These are phyloP conservation scores for Fusarium guadeloupense DNA, from an alignment of 2,329 filamentous ascomycete species.

Conservation along the genomic window DNA sequence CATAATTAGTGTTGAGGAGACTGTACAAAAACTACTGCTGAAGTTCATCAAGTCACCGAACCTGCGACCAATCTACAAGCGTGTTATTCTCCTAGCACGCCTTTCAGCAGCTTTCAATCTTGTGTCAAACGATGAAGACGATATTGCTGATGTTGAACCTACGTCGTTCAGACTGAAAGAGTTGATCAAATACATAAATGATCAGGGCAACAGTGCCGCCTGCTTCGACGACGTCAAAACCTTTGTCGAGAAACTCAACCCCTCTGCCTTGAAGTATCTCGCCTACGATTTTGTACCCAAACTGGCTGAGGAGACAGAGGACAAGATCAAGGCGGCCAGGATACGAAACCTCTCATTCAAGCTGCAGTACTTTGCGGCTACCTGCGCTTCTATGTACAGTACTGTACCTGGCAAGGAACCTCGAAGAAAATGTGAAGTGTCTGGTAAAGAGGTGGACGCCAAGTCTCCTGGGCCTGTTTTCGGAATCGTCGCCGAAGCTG, in stretches of 20 bases:
- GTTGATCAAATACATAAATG: conserved; percentile 50
- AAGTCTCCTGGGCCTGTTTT: conserved; percentile 40
- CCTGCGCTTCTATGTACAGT: conserved; percentile 46
- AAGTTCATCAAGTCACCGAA: conserved; percentile 43
- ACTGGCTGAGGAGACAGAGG: conserved; percentile 44
- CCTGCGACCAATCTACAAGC: conserved; percentile 51
- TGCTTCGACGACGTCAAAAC: conserved; percentile 60
- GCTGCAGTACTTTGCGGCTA: conserved; percentile 56
- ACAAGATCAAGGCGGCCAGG: conserved; percentile 38
- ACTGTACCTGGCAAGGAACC: conserved; percentile 31
- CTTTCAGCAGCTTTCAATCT: conserved; percentile 52
- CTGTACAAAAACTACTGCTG: conserved; percentile 46
- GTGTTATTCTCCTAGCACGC: conserved; percentile 52
- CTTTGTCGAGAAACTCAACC: conserved; percentile 55
- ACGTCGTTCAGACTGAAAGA: conserved; percentile 47
- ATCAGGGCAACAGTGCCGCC: conserved; percentile 49
- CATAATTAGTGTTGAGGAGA: conserved; percentile 37
- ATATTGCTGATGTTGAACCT: conserved; percentile 42
- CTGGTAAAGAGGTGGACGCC: conserved; percentile 31
- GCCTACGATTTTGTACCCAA: conserved; percentile 49
- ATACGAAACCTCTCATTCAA: conserved; percentile 52
- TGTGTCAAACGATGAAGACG: conserved; percentile 41
- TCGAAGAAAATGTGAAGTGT: conserved; percentile 38
- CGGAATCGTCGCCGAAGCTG: conserved; percentile 31
- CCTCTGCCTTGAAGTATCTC: conserved; percentile 53